Evolutionary conservation across 768 basidiomycete genomes (phyloP).

Genomic region (Mycena floridula): DNA sequence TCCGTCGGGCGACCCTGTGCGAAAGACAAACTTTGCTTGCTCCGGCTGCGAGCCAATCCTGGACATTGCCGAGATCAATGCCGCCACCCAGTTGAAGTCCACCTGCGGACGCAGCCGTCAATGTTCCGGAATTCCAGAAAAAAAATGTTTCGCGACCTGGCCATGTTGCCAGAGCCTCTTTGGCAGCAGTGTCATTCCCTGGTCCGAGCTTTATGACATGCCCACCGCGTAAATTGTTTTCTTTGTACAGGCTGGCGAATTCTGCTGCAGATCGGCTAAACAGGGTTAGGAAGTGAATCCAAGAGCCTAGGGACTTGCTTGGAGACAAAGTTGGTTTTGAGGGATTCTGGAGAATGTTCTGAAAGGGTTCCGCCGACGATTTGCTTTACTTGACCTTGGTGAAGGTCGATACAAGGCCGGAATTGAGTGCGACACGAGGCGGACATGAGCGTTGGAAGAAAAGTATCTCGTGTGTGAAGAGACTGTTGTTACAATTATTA

Average conservation of each 20-base stretch:
- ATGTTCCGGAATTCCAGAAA: slow-evolving; percentile 9
- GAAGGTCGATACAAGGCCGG: slow-evolving; percentile 95
- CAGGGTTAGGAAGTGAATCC: slow-evolving; percentile 5
- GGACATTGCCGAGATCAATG: slow-evolving; percentile 75
- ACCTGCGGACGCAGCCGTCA: slow-evolving; percentile 40
- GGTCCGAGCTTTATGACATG: slow-evolving; percentile 96
- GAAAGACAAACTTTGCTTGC: slow-evolving; percentile 70
- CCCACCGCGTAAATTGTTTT: slow-evolving; percentile 69
- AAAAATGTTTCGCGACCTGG: slow-evolving; percentile 51
- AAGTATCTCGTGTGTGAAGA: no score
- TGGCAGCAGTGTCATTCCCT: slow-evolving; percentile 86
- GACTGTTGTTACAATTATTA: no score
- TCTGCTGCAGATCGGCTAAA: slow-evolving; percentile 69
- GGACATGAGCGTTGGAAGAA: no score
- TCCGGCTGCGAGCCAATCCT: slow-evolving; percentile 79
- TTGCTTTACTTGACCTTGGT: slow-evolving; percentile 94
- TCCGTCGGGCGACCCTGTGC: no score
- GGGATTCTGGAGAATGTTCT: slow-evolving; percentile 46
- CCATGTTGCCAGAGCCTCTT: slow-evolving; percentile 79
- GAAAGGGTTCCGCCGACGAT: slow-evolving; percentile 94
- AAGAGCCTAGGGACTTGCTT: slow-evolving; percentile 45
- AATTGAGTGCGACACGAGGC: slow-evolving; percentile 33
- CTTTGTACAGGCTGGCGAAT: slow-evolving; percentile 74
- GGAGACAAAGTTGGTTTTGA: slow-evolving; percentile 89
- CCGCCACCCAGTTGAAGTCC: slow-evolving; percentile 92